These are phyloP conservation scores for Passiflora organensis DNA, from an alignment of 345 rosid species.

Conservation along the genomic window DNA sequence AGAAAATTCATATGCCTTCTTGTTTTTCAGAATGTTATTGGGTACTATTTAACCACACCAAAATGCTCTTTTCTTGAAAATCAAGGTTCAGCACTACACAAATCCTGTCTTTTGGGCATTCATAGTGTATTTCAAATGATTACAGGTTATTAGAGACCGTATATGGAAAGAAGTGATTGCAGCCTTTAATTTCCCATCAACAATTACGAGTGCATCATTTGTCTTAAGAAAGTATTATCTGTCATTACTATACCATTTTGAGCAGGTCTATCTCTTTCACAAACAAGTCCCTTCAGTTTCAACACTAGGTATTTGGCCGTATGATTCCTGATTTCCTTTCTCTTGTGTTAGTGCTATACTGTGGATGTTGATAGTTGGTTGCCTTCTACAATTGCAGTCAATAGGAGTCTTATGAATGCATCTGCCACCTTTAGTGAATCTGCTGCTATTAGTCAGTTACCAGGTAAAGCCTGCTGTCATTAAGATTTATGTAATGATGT, in stretches of 20 bases:
- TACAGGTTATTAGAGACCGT: constrained; percentile 73
- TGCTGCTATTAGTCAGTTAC: constrained; percentile 13
- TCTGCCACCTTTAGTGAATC: constrained; percentile 23
- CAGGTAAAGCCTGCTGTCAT: constrained; percentile 19
- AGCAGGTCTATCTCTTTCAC: constrained; percentile 62
- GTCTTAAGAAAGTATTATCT: constrained; percentile 71
- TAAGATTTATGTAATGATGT: neutral
- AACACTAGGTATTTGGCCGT: constrained; percentile 30
- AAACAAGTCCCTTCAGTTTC: constrained; percentile 34
- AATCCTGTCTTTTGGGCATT: too few relatives aligned
- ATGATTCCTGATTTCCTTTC: neutral
- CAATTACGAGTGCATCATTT: constrained; percentile 85
- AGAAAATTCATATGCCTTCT: neutral
- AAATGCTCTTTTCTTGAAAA: constrained; percentile 6
- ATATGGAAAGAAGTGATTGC: constrained; percentile 85
- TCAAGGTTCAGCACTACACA: constrained; percentile 19
- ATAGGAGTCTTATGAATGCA: constrained; percentile 26
- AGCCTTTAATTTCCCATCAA: constrained; percentile 68
- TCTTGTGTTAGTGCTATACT: neutral
- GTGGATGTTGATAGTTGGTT: neutral
- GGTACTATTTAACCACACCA: neutral
- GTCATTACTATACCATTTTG: constrained; percentile 61
- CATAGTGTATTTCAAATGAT: too few relatives aligned
- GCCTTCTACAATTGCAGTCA: constrained; percentile 20
- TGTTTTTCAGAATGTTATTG: neutral